These are phyloP conservation scores for Daldinia grandis DNA, from an alignment of 495 filamentous ascomycete genomes.

Conservation along the genomic window DNA sequence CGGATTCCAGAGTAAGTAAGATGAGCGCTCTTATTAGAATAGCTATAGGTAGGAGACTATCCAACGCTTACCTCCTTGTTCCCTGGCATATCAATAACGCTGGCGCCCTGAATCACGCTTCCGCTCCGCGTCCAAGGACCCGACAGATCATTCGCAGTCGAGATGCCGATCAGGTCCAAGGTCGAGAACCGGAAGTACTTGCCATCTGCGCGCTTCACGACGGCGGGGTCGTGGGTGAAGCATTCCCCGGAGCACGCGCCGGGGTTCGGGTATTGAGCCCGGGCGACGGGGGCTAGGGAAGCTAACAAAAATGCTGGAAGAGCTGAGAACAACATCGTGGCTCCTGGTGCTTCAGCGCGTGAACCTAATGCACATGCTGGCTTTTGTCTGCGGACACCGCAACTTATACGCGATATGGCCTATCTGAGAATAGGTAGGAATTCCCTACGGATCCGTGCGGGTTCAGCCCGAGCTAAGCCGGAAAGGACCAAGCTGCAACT, in stretches of 20 bases:
- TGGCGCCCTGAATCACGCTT: conserved; percentile 59
- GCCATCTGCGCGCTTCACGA: conserved; percentile 62
- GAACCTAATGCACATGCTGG: not conserved
- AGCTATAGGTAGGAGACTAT: no score
- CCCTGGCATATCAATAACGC: conserved; percentile 59
- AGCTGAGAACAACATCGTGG: conserved; percentile 21
- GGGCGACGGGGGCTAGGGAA: conserved; percentile 15
- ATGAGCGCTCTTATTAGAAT: conserved; percentile 9
- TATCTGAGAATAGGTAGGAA: not conserved
- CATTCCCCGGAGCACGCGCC: conserved; percentile 61
- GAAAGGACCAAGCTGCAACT: not conserved
- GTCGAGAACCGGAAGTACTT: conserved; percentile 74
- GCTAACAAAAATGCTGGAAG: conserved; percentile 16
- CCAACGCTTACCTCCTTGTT: conserved; percentile 61
- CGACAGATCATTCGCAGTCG: conserved; percentile 58
- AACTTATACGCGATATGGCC: conserved; percentile 22
- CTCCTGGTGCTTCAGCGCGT: not conserved
- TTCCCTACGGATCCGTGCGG: conserved; percentile 5
- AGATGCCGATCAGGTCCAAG: conserved; percentile 61
- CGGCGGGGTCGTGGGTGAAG: conserved; percentile 62
- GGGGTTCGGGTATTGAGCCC: conserved; percentile 51
- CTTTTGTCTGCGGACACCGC: conserved; percentile 14
- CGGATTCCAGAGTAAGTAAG: not conserved
- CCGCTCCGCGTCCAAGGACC: conserved; percentile 69
- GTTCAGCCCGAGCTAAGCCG: not conserved